phyloP scores from a whole-genome alignment of 106 monocot species.

The Triglochin maritima region DNA sequence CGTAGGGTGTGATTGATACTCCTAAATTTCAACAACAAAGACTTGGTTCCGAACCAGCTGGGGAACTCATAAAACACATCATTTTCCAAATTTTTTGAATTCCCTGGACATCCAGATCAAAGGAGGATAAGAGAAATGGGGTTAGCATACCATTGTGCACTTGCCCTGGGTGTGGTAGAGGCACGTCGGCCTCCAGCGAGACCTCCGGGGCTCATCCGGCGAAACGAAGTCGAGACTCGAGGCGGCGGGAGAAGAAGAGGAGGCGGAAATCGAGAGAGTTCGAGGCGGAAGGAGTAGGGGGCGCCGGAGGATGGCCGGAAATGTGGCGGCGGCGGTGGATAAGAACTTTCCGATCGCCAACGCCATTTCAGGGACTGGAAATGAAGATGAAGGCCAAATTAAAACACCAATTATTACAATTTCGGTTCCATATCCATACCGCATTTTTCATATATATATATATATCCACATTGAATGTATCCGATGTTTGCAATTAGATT shows the following conservation, averaged over 20 bases:
- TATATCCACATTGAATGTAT: too few relatives aligned
- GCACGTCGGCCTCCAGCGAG: constrained; percentile 47
- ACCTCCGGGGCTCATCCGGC: neutral
- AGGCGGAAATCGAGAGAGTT: neutral
- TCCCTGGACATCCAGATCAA: neutral
- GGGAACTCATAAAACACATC: too few relatives aligned
- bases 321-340: neutral
- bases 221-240: neutral
- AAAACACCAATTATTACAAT: too few relatives aligned
- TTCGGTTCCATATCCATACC: too few relatives aligned
- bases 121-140: neutral
- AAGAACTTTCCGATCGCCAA: neutral
- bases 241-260: neutral
- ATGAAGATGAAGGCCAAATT: neutral
- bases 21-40: too few relatives aligned
- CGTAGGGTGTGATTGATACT: too few relatives aligned
- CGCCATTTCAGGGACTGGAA: neutral
- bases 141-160: constrained; percentile 37
- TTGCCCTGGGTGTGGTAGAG: constrained; percentile 61
- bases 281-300: neutral
- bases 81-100: too few relatives aligned
- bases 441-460: too few relatives aligned
- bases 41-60: too few relatives aligned
- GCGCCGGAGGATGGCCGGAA: neutral
- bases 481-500: too few relatives aligned